phyloP scores from a whole-genome alignment of 371 early-diverging fungal genomes.

The Mortierella sp. region DNA sequence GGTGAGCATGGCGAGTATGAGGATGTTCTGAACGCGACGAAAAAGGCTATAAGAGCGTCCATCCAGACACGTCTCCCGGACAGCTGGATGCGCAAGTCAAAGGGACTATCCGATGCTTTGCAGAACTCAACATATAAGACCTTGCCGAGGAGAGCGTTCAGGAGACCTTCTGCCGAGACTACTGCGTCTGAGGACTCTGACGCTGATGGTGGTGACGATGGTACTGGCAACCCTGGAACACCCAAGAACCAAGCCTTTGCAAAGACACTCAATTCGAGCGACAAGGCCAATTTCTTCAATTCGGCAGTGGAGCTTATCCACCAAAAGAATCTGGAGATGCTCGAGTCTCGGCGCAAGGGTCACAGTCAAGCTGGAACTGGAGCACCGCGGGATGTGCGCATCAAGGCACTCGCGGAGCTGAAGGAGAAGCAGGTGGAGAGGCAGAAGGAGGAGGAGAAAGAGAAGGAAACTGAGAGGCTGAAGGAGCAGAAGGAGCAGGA shows the following conservation, averaged over 20 bases:
- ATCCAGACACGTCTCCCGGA: neutral
- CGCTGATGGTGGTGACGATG: neutral
- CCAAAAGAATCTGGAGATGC: constrained; percentile 40
- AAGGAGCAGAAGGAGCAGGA: constrained; percentile 11
- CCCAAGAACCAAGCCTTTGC: neutral
- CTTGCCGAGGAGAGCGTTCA: neutral
- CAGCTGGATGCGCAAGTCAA: constrained; percentile 5
- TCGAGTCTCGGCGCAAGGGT: constrained; percentile 29
- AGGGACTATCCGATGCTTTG: neutral
- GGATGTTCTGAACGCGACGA: neutral
- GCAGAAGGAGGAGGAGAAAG: constrained; percentile 16
- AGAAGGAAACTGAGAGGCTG: constrained; percentile 13
- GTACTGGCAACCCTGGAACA: neutral
- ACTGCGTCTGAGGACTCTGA: neutral
- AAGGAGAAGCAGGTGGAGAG: constrained; percentile 20
- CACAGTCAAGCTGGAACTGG: neutral
- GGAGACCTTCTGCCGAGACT: neutral
- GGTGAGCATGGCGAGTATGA: neutral
- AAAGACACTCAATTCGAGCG: constrained; percentile 8
- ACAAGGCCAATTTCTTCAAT: constrained; percentile 44
- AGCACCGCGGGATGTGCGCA: constrained; percentile 6
- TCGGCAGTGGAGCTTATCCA: constrained; percentile 38
- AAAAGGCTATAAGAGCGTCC: neutral
- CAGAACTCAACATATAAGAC: neutral
- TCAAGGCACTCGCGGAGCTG: no score